Evolutionary conservation across 768 basidiomycete genomes (phyloP), one percentile per base, ranked within the genome.

Genomic region (Leccinum broughii): DNA sequence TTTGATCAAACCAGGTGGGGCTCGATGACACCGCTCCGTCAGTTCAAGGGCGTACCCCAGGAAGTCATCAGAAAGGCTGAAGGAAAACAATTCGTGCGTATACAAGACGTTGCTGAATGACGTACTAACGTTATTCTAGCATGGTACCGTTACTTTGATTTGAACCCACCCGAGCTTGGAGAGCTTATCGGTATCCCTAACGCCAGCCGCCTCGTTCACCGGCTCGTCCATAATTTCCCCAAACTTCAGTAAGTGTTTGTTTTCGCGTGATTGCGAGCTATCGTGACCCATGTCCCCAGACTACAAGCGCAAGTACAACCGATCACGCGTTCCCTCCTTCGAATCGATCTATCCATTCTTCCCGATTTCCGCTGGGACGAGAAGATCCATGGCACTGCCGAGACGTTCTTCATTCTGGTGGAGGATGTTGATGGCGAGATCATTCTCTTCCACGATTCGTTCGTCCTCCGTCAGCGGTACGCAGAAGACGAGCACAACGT

Each of bases 341-440:
- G 93, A 35, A 89, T 98, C 57, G 96, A 98, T 64, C 77, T 99
- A 14, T 93, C 93, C 3, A 95, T 99, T 70, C 85, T 87, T 3
- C 95, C 97, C n/a, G 97, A 98, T 71, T 99, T 98, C 85, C 85
- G 89, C 50, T 99, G 97, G 97, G 95, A 98, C 39, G 92, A 94
- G 68, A 93, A 93, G 73, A 85, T 95, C 6, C 96, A 98, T 65
- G 92, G 94, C 4, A 75, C 80, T 0, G 87, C 93, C 0, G 94
- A 98, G 75, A 87, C 90, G 0, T 99, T 99, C 82, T 84, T 90
- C 73, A 93, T 99, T 67, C 72, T 96, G 28, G 94, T 98, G 26
- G 95, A 98, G 73, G 96, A 99, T 67, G 94, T 98, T 28, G 96
- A 98, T 64, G 97, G 97, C 53, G 97, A 99, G 73, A 85, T 93